phyloP scores from a whole-genome alignment of 2,329 filamentous ascomycete species.

The Penicillium janthinellum region DNA sequence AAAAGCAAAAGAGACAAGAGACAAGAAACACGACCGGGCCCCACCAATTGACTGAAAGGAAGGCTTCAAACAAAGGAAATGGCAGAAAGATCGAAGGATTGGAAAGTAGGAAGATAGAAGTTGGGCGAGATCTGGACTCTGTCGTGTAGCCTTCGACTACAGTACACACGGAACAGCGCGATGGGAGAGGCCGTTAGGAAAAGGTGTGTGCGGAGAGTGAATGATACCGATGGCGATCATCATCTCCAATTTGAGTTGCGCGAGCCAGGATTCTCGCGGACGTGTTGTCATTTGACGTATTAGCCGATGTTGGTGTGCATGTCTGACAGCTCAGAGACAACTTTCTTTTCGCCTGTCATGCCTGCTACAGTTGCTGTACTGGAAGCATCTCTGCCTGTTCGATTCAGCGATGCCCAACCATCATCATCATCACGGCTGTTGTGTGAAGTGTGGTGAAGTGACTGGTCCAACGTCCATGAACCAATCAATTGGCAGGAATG shows the following conservation, averaged over 20 bases:
- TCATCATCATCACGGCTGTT: background rate
- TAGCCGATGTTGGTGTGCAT: background rate
- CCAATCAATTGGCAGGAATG: background rate
- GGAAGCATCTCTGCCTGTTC: background rate
- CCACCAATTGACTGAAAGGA: background rate
- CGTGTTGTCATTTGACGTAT: background rate
- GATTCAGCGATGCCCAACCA: background rate
- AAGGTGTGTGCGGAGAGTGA: conserved; percentile 15
- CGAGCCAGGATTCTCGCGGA: conserved; percentile 12
- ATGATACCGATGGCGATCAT: conserved; percentile 29
- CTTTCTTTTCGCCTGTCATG: background rate
- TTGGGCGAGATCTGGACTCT: background rate
- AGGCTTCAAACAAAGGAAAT: conserved; percentile 5
- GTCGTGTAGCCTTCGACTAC: background rate
- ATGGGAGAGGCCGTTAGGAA: background rate
- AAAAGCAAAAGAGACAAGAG: background rate
- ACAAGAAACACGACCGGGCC: background rate
- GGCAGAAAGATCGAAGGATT: conserved; percentile 10
- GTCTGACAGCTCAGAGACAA: background rate
- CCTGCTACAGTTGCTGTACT: background rate
- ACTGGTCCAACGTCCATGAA: background rate
- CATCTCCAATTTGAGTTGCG: conserved; percentile 14
- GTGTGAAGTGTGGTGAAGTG: background rate
- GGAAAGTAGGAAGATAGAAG: background rate
- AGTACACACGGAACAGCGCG: background rate